Base-by-base conservation (phyloP, 2,329 filamentous ascomycete species). In the Phaeosphaeriaceae sp. region DNA sequence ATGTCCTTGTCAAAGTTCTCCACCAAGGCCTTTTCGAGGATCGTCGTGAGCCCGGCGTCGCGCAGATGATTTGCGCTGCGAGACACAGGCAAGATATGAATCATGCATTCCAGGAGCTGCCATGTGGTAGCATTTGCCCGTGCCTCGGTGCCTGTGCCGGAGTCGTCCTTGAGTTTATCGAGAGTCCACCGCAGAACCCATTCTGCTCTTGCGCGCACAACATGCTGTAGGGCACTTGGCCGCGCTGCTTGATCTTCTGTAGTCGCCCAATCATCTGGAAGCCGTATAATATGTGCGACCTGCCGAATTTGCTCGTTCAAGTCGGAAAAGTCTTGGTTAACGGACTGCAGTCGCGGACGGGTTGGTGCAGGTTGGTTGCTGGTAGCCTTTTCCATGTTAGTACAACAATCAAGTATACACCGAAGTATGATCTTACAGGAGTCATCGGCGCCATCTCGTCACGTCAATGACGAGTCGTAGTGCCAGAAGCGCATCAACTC, bases 51-150 rank as follows among this genome's bases (percentile, higher is more conserved):
- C 47, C 86, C 84, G 56, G 89, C 83, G 57, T 93, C 88, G 21
- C 86, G 88, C 7, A 96, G 82, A 3, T 90, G 87, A 57, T 88
- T 88, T 9, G 91, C 90, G 22, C 91, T 81, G 11, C 87, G 88
- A 47, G 90, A 88, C 0, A 88, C 80, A 0, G 91, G 89, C 19
- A 94, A 86, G n/a, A 87, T 80, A 50, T 83, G 80, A 53, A 91
- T 83, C 48, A 90, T 81, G 57, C 83, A 84, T 46, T 82, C 81
- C 22, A 93, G 74, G 36, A 92, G 83, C 27, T 79, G 81, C 90
- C 85, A 88, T 27, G 81, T 78, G 47, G 69, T 68, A n/a, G 74
- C 62, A 44, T 81, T 78, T 33, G 77, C 72, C 51, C 82, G 80
- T 53, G 81, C 82, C 48, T 70, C 69, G 20, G 53, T 68, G 22